These are phyloP conservation scores for Inosperma sp. DNA, from an alignment of 768 basidiomycete species.

Conservation along the genomic window DNA sequence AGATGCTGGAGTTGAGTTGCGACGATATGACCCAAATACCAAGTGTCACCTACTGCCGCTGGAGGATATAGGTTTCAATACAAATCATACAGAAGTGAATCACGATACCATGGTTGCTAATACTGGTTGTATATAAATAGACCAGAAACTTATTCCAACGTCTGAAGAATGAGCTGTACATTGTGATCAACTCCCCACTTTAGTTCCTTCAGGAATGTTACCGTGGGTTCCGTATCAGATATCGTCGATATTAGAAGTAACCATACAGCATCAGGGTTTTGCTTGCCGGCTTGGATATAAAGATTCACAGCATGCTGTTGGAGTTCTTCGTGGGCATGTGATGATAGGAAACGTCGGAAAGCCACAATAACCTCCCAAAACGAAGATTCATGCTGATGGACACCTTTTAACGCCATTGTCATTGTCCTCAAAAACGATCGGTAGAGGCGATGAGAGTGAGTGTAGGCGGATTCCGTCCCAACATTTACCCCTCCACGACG, in stretches of 20 bases:
- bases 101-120: slow-evolving; percentile 11
- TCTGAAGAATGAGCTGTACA: slow-evolving; percentile 31
- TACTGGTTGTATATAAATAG: slow-evolving; percentile 11
- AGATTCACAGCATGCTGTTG: slow-evolving; percentile 61
- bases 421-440: slow-evolving; percentile 72
- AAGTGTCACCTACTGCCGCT: slow-evolving; percentile 24
- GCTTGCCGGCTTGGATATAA: slow-evolving; percentile 52
- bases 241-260: slow-evolving; percentile 58
- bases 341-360: slow-evolving; percentile 74
- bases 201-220: slow-evolving; percentile 48
- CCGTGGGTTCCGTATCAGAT: slow-evolving; percentile 36
- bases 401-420: slow-evolving; percentile 57
- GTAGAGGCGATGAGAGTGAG: slow-evolving; percentile 77
- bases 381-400: slow-evolving; percentile 64
- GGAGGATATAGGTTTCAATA: slow-evolving; percentile 25
- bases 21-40: slow-evolving; percentile 57
- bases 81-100: slow-evolving; percentile 16
- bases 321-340: slow-evolving; percentile 65
- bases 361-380: slow-evolving; percentile 78
- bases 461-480: slow-evolving; percentile 69
- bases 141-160: slow-evolving; percentile 11
- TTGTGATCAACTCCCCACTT: slow-evolving; percentile 61
- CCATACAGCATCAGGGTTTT: slow-evolving; percentile 85
- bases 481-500: slow-evolving; percentile 47
- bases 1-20: slow-evolving; percentile 77